phyloP scores from a whole-genome alignment of 176 grass and related monocot species.

The Chloris gayana region DNA sequence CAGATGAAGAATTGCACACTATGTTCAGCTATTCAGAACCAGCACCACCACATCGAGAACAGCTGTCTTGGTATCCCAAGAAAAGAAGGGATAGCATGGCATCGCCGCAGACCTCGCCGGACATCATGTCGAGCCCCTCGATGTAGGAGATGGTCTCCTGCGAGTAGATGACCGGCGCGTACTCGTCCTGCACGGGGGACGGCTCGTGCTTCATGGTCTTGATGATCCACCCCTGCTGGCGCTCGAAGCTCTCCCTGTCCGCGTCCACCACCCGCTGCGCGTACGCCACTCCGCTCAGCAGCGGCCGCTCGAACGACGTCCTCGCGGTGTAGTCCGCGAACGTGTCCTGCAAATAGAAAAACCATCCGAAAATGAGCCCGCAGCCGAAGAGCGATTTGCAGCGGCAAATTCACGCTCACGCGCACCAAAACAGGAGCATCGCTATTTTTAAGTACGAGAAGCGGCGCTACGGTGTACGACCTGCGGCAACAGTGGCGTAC shows the following conservation, averaged over 20 bases:
- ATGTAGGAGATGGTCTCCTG: conserved; percentile 98
- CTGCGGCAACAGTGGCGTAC: conserved; percentile 12
- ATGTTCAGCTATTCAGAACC: conserved; percentile 40
- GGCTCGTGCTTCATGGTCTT: conserved; percentile 93
- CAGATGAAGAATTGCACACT: neutral
- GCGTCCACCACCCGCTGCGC: conserved; percentile 80
- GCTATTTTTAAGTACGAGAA: neutral
- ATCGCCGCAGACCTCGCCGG: conserved; percentile 53
- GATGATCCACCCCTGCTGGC: conserved; percentile 87
- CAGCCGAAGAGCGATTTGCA: neutral
- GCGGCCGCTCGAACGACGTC: conserved; percentile 89
- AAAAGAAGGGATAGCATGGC: neutral
- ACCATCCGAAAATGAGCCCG: conserved; percentile 4
- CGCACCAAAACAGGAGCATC: no score
- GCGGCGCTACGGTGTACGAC: neutral
- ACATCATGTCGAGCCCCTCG: conserved; percentile 96
- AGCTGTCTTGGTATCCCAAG: conserved; percentile 1
- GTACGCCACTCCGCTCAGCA: conserved; percentile 90
- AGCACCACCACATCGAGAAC: neutral
- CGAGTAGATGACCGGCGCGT: conserved; percentile 89
- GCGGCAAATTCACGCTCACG: neutral
- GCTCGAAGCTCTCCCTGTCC: conserved; percentile 74
- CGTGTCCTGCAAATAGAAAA: conserved; percentile 57
- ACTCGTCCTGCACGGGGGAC: conserved; percentile 86
- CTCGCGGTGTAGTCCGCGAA: conserved; percentile 84